Evolutionary conservation across 2,329 filamentous ascomycete genomes (phyloP).

Genomic region (Calonectria honghensis): DNA sequence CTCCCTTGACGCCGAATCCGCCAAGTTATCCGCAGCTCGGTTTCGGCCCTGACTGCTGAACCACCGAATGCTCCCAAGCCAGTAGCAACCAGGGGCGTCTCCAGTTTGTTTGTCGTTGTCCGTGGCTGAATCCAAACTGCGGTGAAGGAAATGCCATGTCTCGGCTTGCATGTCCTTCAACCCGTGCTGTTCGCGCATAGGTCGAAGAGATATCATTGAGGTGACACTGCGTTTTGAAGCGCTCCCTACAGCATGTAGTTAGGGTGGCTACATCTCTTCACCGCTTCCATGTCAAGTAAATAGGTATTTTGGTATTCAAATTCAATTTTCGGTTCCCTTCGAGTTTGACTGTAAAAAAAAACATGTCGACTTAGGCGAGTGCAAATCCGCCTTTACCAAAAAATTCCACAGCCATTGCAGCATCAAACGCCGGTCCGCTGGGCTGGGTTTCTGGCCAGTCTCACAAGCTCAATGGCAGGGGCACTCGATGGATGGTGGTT

Average conservation of each 20-base stretch:
- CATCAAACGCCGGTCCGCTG: conserved; percentile 45
- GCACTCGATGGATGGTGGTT: conserved; percentile 49
- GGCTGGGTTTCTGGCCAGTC: conserved; percentile 46
- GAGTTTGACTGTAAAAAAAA: no score
- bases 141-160: conserved; percentile 26
- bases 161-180: conserved; percentile 22
- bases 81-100: neutral
- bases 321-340: neutral
- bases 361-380: neutral
- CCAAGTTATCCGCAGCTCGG: neutral
- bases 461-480: conserved; percentile 52
- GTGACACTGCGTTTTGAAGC: conserved; percentile 16
- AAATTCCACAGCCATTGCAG: neutral
- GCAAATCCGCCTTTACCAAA: neutral
- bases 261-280: conserved; percentile 22
- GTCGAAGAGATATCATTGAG: neutral
- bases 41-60: neutral
- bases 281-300: neutral
- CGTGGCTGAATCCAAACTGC: conserved; percentile 16
- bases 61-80: neutral
- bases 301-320: no score
- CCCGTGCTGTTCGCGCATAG: conserved; percentile 10
- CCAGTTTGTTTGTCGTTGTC: conserved; percentile 38
- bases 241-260: conserved; percentile 6
- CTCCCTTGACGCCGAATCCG: neutral